Evolutionary conservation across 164 flowering plant species (phyloP).

Genomic region (Santalum album): DNA sequence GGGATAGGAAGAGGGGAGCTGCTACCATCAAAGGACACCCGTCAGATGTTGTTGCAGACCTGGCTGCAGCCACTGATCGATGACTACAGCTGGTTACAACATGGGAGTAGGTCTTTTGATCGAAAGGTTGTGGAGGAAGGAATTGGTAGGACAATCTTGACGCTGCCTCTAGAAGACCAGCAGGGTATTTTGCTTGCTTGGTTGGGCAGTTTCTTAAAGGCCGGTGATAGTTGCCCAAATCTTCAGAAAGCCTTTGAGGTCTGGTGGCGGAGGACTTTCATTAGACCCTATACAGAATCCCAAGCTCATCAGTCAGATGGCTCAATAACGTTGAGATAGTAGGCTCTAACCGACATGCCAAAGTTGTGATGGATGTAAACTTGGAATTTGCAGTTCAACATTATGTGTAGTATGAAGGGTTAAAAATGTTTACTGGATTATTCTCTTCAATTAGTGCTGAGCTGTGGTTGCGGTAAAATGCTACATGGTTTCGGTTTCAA

Average conservation of each 20-base stretch:
- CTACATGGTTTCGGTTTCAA: no score
- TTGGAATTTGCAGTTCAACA: background rate
- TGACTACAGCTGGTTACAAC: constrained; percentile 88
- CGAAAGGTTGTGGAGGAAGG: constrained; percentile 92
- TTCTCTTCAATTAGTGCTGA: no score
- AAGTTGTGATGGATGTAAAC: background rate
- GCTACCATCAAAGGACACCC: constrained; percentile 72
- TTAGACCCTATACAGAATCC: constrained; percentile 50
- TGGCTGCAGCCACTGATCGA: constrained; percentile 89
- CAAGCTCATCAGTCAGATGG: constrained; percentile 17
- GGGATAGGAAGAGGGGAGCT: constrained; percentile 91
- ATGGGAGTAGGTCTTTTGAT: constrained; percentile 79
- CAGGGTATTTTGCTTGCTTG: constrained; percentile 75
- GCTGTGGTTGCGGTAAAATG: no score
- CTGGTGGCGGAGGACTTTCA: constrained; percentile 97
- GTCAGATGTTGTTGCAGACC: constrained; percentile 54
- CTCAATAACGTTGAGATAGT: constrained; percentile 9
- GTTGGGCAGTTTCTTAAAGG: constrained; percentile 74
- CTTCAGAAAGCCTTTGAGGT: constrained; percentile 94
- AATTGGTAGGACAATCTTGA: constrained; percentile 84
- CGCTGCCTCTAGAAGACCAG: constrained; percentile 91
- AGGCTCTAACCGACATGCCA: background rate
- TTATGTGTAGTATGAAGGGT: no score
- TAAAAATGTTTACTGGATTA: no score
- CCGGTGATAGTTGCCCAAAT: constrained; percentile 92